Evolutionary conservation across 1,284 basidiomycete genomes (phyloP), one percentile per base, ranked within the genome.

Genomic region (Ustilago shanxiensis): DNA sequence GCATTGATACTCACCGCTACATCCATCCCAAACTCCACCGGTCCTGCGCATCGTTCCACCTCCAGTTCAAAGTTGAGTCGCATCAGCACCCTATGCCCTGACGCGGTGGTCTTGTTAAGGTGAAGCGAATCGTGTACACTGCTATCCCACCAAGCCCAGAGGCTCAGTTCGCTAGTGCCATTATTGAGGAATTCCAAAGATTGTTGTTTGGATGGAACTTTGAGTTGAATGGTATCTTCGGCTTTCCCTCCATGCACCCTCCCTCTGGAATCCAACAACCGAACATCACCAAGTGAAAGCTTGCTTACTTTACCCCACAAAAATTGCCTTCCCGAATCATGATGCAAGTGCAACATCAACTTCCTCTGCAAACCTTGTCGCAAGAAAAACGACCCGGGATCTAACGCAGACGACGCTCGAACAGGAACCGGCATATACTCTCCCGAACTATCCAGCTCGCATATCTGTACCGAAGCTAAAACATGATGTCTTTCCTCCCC

Each of bases 351-450:
- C 58, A 99, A 86, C 31, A 90, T 87, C 57, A 99, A 86, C 24
- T 93, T 91, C 26, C 97, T 90, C 85, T 99, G 96, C 24, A 98
- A 87, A 9, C 96, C 96, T 87, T 98, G 97, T 79, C 95, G 93
- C 18, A 98, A 88, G 73, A 91, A 91, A 86, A 98, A 96, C 52
- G 91, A 91, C 10, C 95, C 95, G 8, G 93, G 91, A 85, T 96
- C 95, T 39, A 94, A 88, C 61, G 88, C 87, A n/a, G 92, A 90
- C 67, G 91, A 90, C 4, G 93, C 91, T 47, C 94, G 87, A 1
- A 98, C 94, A 10, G 93, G 91, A 0, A 95, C 93, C 4, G 95
- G 92, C 35, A 88, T 86, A 86, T 98, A 98, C 61, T 92, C 89
- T 31, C 96, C 96, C 71, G 92, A 90, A 5, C 92, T 90, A 28